phyloP scores from a whole-genome alignment of 371 early-diverging fungal species.

The Enteropsectra breve region DNA sequence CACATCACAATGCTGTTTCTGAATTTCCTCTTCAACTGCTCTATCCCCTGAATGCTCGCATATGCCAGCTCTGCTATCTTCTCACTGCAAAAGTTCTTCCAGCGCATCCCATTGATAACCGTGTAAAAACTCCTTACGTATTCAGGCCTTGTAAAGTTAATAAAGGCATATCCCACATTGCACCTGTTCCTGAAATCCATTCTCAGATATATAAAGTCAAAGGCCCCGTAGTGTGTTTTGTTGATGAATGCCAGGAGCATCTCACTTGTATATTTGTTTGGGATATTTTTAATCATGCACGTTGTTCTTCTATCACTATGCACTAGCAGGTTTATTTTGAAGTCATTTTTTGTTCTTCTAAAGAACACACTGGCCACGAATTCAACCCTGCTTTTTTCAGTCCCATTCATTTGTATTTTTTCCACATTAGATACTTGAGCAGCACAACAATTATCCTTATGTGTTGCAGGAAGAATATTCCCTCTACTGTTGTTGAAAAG shows the following conservation, averaged over 20 bases:
- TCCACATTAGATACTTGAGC: too few relatives aligned
- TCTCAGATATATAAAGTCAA: slow-evolving; percentile 74
- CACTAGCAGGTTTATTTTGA: too few relatives aligned
- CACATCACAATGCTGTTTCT: slow-evolving; percentile 64
- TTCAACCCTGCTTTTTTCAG: too few relatives aligned
- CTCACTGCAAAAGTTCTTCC: slow-evolving; percentile 71
- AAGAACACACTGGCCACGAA: neutral
- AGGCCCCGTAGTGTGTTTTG: slow-evolving; percentile 66
- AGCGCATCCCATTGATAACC: slow-evolving; percentile 69
- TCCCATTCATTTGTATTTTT: too few relatives aligned
- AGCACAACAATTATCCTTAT: too few relatives aligned
- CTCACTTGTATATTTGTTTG: slow-evolving; percentile 71
- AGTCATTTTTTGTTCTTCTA: neutral
- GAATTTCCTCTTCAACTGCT: slow-evolving; percentile 71
- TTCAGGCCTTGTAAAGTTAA: slow-evolving; percentile 68
- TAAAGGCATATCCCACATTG: slow-evolving; percentile 76
- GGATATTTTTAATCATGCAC: slow-evolving; percentile 78
- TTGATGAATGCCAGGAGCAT: slow-evolving; percentile 71
- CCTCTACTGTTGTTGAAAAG: too few relatives aligned
- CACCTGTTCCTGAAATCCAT: slow-evolving; percentile 76
- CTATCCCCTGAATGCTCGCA: slow-evolving; percentile 75
- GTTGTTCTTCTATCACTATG: slow-evolving; percentile 66
- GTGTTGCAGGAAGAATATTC: too few relatives aligned
- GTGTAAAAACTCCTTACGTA: slow-evolving; percentile 66
- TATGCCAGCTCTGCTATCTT: slow-evolving; percentile 73